Evolutionary conservation across 331 rosid species (phyloP), one percentile per base, ranked within the genome.

Genomic region (Ulmus americana): DNA sequence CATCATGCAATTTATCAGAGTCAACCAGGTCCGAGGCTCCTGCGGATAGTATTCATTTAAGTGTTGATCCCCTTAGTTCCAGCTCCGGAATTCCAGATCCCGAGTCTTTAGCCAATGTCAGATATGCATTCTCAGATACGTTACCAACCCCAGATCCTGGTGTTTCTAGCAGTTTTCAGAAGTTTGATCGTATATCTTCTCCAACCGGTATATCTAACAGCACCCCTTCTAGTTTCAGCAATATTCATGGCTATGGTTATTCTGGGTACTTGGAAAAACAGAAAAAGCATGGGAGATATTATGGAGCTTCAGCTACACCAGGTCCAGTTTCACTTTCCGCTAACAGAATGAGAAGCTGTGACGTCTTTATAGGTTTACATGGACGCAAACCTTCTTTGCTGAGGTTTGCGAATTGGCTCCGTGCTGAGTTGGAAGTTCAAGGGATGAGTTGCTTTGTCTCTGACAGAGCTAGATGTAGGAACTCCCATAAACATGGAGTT

Each of bases 381-480:
- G 94, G 95, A 57, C 73, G 72, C 22, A 90, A 90, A 59, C 81
- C 86, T n/a, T 77, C 77, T 28, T 73, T 90, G 68, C 68, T 85
- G 28, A 79, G 88, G 57, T 90, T 90, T 69, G 88, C 68, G 43
- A 82, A 83, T 65, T 90, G 97, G 97, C 87, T 90, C 8, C 80
- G 87, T 43, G 86, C 90, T 7, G 97, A 90, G 79, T 73, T 90
- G 65, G 97, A 90, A 77, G 76, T 82, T 75, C 95, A 90, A 71
- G 97, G 97, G 65, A 81, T 90, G 64, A 78, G 88, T 71, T 90
- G 95, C 76, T 87, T 87, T 71, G 81, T 85, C 56, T 85, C 90
- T 5, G 95, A 90, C 70, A 77, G 90, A 74, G 83, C 95, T 53
- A 83, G 82, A 44, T 79, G 86, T 76, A 76, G 86, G 77, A 87